These are phyloP conservation scores for Acarospora socialis DNA, from an alignment of 2,329 filamentous ascomycete genomes.

Conservation along the genomic window DNA sequence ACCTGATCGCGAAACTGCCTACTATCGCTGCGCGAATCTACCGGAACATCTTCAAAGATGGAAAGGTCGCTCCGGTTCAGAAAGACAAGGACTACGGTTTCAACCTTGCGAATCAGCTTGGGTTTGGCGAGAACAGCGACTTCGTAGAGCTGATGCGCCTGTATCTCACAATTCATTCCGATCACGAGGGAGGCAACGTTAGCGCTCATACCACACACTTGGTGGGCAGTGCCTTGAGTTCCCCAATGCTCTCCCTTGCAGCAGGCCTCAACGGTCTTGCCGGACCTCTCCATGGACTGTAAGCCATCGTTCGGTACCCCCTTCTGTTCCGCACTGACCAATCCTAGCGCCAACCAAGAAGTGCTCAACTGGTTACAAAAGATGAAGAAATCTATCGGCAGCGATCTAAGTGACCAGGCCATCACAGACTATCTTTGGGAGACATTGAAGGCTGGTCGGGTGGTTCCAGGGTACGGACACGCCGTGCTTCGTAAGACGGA, in stretches of 20 bases:
- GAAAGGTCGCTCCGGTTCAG: slow-evolving; percentile 89
- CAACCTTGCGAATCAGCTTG: slow-evolving; percentile 99
- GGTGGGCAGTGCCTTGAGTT: slow-evolving; percentile 91
- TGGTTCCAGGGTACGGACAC: slow-evolving; percentile 82
- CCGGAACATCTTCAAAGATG: slow-evolving; percentile 99
- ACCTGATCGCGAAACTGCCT: slow-evolving; percentile 97
- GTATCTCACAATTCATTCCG: slow-evolving; percentile 99
- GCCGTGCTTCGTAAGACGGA: slow-evolving; percentile 97
- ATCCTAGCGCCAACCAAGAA: slow-evolving; percentile 79
- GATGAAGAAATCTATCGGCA: slow-evolving; percentile 93
- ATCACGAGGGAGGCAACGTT: slow-evolving; percentile 99
- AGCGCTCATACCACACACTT: slow-evolving; percentile 97
- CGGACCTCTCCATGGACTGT: slow-evolving; percentile 90
- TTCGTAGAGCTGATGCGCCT: slow-evolving; percentile 97
- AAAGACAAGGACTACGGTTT: slow-evolving; percentile 99
- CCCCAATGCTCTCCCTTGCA: slow-evolving; percentile 88
- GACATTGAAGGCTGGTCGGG: slow-evolving; percentile 71
- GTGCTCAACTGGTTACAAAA: slow-evolving; percentile 97
- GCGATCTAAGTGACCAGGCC: slow-evolving; percentile 87
- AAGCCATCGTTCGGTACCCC: slow-evolving; percentile 14
- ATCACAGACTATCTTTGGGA: slow-evolving; percentile 95
- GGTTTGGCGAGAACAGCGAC: slow-evolving; percentile 86
- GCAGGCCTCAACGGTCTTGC: slow-evolving; percentile 97
- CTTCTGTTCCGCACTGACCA: neutral
- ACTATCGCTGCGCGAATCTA: slow-evolving; percentile 98